phyloP scores from a whole-genome alignment of 2,329 filamentous ascomycete species.

The Microthyrium microscopicum region DNA sequence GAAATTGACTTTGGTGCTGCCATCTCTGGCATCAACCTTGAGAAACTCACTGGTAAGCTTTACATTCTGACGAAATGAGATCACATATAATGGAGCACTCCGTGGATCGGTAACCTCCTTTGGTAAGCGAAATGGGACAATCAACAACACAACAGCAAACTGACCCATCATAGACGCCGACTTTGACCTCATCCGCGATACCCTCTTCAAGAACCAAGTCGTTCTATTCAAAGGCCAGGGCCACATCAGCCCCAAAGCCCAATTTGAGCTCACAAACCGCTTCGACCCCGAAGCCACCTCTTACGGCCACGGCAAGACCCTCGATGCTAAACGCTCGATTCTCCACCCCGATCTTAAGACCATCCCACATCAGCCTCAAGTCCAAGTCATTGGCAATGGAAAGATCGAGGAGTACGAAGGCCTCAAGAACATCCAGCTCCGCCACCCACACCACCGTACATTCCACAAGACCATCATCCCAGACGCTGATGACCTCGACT shows the following conservation, averaged over 20 bases:
- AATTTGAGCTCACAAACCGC: constrained; percentile 55
- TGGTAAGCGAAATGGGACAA: not conserved
- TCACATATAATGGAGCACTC: constrained; percentile 6
- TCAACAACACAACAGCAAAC: not conserved
- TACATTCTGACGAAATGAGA: constrained; percentile 1
- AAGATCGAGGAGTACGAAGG: constrained; percentile 54
- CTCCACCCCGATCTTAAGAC: constrained; percentile 69
- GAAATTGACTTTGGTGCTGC: constrained; percentile 7
- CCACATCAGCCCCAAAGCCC: constrained; percentile 48
- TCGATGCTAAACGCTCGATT: constrained; percentile 48
- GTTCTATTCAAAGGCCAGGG: constrained; percentile 54
- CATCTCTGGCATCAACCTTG: constrained; percentile 6
- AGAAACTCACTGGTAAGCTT: constrained; percentile 8
- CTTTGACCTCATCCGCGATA: constrained; percentile 45
- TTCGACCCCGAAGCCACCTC: constrained; percentile 48
- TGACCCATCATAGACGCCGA: constrained; percentile 33
- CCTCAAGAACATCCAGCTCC: constrained; percentile 47
- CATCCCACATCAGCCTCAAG: constrained; percentile 62
- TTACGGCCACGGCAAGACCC: constrained; percentile 63
- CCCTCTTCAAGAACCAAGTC: constrained; percentile 52
- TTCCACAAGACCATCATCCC: constrained; percentile 54
- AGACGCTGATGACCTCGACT: constrained; percentile 39
- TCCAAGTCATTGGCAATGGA: constrained; percentile 68
- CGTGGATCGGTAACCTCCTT: constrained; percentile 9
- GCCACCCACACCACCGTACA: constrained; percentile 61